Base-by-base conservation (phyloP, 169 alveolate species). In the Plasmodium yoelii region DNA sequence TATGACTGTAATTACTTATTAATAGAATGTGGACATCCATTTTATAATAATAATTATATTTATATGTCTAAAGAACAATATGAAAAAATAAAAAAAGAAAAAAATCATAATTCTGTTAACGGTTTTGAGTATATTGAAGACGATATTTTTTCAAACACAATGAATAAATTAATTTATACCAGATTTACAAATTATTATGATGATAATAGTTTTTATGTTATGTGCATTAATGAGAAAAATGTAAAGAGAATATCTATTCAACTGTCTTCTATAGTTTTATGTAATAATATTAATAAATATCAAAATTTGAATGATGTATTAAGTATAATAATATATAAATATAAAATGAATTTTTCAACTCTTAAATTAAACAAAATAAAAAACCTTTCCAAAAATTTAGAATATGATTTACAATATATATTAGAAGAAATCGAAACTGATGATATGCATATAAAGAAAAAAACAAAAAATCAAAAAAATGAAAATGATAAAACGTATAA, bases 1-100 rank as follows among this genome's bases (percentile, higher is more conserved):
- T 61, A 82, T 34, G 90, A 82, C 6, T 67, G 90, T 67, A 82
- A 82, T 12, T 82, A 65, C 60, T 65, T 82, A 47, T 61, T 67
- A 39, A 22, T 82, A 42, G 60, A 82, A 42, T 60, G 65, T 24
- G 72, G 67, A 8, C 90, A 82, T 57, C 90, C 90, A 22, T 82
- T 67, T 82, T 82, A 82, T 47, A 82, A 65, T 56, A 67, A 56
- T 26, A 28, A 61, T 12, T 82, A 82, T 82, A 59, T 53, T 46
- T 65, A 82, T 60, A 24, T 65, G 49, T 67, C 90, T 12, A 82
- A 67, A 51, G 90, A 82, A 44, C 47, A 82, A 28, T 82, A 82
- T 49, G 90, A 82, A 4, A 68, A 34, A 13, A 82, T 65, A 8
- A 82, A 60, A 59, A 65, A 64, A 12, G 42, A 34, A 34, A 65